Conservation (phyloP, 192 early-diverging fungal genomes). For the Helicostylum pulchrum region DNA sequence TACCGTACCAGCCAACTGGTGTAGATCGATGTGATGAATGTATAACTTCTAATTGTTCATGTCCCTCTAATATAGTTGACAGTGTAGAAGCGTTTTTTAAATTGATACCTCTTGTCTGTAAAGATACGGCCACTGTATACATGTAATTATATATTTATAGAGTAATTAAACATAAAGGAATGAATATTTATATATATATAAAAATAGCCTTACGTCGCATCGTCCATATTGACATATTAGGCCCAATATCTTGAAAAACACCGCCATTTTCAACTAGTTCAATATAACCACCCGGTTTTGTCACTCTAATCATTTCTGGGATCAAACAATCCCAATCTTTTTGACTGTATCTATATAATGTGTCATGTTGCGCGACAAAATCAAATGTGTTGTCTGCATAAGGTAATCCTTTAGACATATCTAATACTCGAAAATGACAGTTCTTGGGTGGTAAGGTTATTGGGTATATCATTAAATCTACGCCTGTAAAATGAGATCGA, state of each 20-base stretch:
- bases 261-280: conserved; percentile 27
- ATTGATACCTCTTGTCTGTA: conserved; percentile 28
- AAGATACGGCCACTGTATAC: conserved; percentile 29
- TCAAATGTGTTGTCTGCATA: conserved; percentile 38
- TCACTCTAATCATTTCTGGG: conserved; percentile 29
- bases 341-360: conserved; percentile 20
- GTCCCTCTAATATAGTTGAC: background rate
- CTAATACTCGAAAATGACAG: conserved; percentile 40
- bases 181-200: background rate
- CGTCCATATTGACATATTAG: conserved; percentile 33
- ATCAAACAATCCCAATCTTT: conserved; percentile 26
- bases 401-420: conserved; percentile 34
- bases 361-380: conserved; percentile 30
- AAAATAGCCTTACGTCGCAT: conserved; percentile 26
- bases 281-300: conserved; percentile 35
- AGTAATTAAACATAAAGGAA: background rate
- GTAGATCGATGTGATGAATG: conserved; percentile 24
- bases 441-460: conserved; percentile 35
- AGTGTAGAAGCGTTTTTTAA: conserved; percentile 17
- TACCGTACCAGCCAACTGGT: conserved; percentile 34
- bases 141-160: background rate
- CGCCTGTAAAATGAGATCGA: conserved; percentile 36
- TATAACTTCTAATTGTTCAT: background rate
- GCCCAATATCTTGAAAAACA: conserved; percentile 25
- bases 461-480: conserved; percentile 37